A percentile compares a stretch with the other conserved stretches of the same genome.
phyloP scores from a whole-genome alignment of 495 filamentous ascomycete genomes.

The Corynascus novoguineensis region DNA sequence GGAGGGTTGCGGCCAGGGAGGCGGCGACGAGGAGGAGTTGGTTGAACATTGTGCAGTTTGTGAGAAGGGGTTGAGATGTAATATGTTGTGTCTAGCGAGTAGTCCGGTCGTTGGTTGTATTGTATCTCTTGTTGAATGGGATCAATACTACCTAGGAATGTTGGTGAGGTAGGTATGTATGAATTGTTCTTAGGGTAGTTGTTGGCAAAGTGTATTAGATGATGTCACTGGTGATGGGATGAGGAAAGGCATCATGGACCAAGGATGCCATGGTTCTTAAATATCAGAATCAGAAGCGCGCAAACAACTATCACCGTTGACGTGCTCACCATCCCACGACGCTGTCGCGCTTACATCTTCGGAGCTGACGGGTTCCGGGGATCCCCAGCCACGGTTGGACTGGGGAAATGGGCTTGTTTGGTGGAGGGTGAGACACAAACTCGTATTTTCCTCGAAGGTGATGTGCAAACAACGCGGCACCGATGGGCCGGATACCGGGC shows the following conservation, averaged over 20 bases:
- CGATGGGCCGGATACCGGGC: not conserved
- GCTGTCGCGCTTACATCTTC: not conserved
- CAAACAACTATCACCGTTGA: not conserved
- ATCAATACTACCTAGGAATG: too few relatives aligned
- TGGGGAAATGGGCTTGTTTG: too few relatives aligned
- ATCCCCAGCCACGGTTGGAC: not conserved
- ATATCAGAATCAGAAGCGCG: not conserved
- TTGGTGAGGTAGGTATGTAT: too few relatives aligned
- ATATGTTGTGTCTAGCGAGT: too few relatives aligned
- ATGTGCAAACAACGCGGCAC: not conserved
- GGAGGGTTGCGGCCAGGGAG: not conserved
- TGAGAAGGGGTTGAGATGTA: too few relatives aligned
- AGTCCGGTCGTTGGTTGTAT: too few relatives aligned
- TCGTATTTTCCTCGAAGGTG: too few relatives aligned
- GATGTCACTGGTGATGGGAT: too few relatives aligned
- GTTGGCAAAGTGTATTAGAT: too few relatives aligned
- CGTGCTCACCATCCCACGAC: not conserved
- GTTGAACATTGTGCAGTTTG: slow-evolving; percentile 18
- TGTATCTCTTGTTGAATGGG: too few relatives aligned
- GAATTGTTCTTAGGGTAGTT: too few relatives aligned
- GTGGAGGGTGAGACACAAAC: too few relatives aligned
- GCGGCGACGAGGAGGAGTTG: slow-evolving; percentile 10
- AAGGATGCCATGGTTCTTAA: not conserved
- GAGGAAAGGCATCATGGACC: not conserved
- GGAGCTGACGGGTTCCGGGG: not conserved